These are phyloP conservation scores for Fusarium gaditjirri DNA, from an alignment of 2,329 filamentous ascomycete species.

Conservation along the genomic window DNA sequence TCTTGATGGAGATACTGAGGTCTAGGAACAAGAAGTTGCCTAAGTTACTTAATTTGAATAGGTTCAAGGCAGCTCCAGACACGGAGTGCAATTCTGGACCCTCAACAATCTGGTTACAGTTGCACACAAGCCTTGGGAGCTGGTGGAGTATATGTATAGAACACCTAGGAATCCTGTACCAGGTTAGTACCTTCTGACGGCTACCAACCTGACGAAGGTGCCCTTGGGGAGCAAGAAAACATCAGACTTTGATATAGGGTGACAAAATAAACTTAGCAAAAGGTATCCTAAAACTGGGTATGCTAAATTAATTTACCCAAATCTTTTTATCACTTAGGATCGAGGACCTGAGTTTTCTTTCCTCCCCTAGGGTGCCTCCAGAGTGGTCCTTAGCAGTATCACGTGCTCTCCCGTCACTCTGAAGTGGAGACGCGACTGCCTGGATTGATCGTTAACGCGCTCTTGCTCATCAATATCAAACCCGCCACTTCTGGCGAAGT, in stretches of 20 bases:
- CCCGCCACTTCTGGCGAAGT: constrained; percentile 16
- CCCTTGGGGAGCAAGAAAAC: too few relatives aligned
- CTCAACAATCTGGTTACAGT: constrained; percentile 9
- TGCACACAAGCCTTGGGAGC: background rate
- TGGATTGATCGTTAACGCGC: constrained; percentile 36
- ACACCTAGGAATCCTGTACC: background rate
- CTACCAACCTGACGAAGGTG: background rate
- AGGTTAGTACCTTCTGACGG: background rate
- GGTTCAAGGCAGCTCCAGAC: background rate
- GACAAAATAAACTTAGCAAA: too few relatives aligned
- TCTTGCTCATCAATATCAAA: constrained; percentile 21
- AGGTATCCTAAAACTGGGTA: too few relatives aligned
- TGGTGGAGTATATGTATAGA: background rate
- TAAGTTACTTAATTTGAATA: background rate
- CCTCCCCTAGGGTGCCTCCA: background rate
- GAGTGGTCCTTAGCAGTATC: constrained; percentile 3
- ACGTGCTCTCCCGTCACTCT: constrained; percentile 48
- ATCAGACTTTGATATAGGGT: too few relatives aligned
- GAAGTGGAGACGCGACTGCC: constrained; percentile 38
- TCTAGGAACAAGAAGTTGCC: background rate
- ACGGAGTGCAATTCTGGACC: constrained; percentile 28
- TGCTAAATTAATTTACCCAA: too few relatives aligned
- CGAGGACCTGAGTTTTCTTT: too few relatives aligned
- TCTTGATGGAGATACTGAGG: background rate
- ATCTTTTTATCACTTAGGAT: too few relatives aligned